Conservation (phyloP, 2,329 filamentous ascomycete species). For the Colletotrichum sp. region DNA sequence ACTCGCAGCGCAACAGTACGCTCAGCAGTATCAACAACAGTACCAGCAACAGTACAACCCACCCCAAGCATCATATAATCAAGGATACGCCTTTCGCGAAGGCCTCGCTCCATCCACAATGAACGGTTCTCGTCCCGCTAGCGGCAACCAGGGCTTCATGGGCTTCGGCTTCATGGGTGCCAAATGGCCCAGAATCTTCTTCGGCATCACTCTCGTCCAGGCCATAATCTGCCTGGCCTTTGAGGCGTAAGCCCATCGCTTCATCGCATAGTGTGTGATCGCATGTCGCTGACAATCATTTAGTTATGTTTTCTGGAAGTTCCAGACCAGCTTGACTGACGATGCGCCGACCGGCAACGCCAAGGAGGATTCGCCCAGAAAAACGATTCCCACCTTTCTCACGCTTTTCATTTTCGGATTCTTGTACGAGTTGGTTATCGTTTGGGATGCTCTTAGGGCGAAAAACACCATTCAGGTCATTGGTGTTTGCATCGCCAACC, state of each 20-base stretch:
- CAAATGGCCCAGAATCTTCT: constrained; percentile 88
- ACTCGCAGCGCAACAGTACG: constrained; percentile 28
- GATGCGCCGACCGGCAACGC: constrained; percentile 35
- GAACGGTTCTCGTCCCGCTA: constrained; percentile 25
- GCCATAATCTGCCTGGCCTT: constrained; percentile 81
- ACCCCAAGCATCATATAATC: constrained; percentile 27
- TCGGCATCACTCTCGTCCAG: constrained; percentile 76
- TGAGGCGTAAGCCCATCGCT: constrained; percentile 72
- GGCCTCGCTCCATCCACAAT: constrained; percentile 36
- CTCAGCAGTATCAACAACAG: constrained; percentile 25
- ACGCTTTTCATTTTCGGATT: constrained; percentile 98
- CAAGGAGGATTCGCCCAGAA: constrained; percentile 57
- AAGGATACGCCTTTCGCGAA: constrained; percentile 37
- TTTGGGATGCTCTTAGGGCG: constrained; percentile 90
- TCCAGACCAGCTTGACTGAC: constrained; percentile 66
- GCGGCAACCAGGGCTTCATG: constrained; percentile 18
- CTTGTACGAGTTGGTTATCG: constrained; percentile 86
- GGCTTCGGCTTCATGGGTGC: constrained; percentile 77
- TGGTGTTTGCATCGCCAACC: constrained; percentile 89
- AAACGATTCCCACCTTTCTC: constrained; percentile 91
- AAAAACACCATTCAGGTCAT: constrained; percentile 99
- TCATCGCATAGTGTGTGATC: background rate
- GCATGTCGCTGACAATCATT: background rate
- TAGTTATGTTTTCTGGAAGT: constrained; percentile 89
- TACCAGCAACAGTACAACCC: constrained; percentile 22